These are phyloP conservation scores for Vaccinium corymbosum DNA, from an alignment of 148 eudicot genomes.

Conservation along the genomic window DNA sequence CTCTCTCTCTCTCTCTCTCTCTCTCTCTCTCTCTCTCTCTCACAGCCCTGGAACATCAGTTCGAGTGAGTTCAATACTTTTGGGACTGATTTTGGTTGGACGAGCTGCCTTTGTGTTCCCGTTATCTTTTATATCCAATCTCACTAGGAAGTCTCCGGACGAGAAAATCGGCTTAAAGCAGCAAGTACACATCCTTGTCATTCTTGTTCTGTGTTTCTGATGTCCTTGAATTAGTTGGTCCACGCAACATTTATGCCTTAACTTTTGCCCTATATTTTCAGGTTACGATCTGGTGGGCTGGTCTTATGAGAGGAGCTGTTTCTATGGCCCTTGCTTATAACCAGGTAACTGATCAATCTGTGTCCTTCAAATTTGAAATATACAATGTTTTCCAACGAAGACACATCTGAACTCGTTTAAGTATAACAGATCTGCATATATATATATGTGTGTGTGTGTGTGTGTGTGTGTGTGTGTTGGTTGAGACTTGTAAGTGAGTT, in stretches of 20 bases:
- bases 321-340: constrained; percentile 88
- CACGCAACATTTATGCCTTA: neutral
- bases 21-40: too few species aligned
- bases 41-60: constrained; percentile 61
- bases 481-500: neutral
- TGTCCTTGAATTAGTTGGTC: constrained; percentile 13
- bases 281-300: constrained; percentile 88
- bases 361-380: neutral
- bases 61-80: constrained; percentile 51
- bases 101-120: constrained; percentile 88
- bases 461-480: too few species aligned
- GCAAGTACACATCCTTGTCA: constrained; percentile 42
- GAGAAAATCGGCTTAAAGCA: constrained; percentile 59
- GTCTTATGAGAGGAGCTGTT: constrained; percentile 89
- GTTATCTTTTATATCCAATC: constrained; percentile 61
- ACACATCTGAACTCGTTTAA: too few species aligned
- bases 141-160: constrained; percentile 44
- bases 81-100: constrained; percentile 64
- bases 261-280: constrained; percentile 21
- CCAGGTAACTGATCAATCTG: constrained; percentile 37
- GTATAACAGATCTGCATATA: neutral
- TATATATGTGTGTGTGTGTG: too few species aligned
- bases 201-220: constrained; percentile 9
- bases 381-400: neutral
- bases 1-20: too few species aligned